Evolutionary conservation across 1,284 basidiomycete species (phyloP).

Genomic region (Cutaneotrichosporon cyanovorans): DNA sequence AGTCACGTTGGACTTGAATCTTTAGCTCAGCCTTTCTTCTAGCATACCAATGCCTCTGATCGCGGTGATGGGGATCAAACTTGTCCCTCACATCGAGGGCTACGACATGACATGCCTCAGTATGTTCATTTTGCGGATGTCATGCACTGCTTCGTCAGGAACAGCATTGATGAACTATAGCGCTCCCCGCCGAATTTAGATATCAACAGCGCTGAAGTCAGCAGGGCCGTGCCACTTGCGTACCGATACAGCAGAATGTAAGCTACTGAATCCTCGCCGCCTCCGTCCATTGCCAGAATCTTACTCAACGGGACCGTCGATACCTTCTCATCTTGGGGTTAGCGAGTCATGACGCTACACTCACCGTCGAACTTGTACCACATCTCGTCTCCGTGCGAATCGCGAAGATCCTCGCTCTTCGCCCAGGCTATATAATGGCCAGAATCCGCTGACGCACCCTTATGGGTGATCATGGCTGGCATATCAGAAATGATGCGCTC

Average conservation of each 20-base stretch:
- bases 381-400: constrained; percentile 43
- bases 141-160: no score
- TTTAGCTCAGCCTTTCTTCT: no score
- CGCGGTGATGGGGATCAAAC: no score
- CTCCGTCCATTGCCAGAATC: constrained; percentile 73
- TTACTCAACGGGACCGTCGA: constrained; percentile 55
- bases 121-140: no score
- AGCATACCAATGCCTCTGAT: no score
- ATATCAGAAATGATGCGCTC: not conserved
- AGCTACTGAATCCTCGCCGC: constrained; percentile 69
- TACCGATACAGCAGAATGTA: constrained; percentile 77
- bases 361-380: constrained; percentile 63
- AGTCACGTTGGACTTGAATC: no score
- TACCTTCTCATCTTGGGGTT: constrained; percentile 84
- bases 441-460: constrained; percentile 86
- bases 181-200: no score
- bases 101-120: no score
- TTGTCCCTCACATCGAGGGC: no score
- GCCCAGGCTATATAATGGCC: constrained; percentile 82
- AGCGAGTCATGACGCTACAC: constrained; percentile 12
- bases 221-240: constrained; percentile 8
- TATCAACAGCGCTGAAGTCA: no score
- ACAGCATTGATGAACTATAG: no score
- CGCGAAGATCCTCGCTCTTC: constrained; percentile 26
- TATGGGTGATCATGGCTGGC: constrained; percentile 87